Evolutionary conservation across 768 basidiomycete genomes (phyloP).

Genomic region (Russula earlei): DNA sequence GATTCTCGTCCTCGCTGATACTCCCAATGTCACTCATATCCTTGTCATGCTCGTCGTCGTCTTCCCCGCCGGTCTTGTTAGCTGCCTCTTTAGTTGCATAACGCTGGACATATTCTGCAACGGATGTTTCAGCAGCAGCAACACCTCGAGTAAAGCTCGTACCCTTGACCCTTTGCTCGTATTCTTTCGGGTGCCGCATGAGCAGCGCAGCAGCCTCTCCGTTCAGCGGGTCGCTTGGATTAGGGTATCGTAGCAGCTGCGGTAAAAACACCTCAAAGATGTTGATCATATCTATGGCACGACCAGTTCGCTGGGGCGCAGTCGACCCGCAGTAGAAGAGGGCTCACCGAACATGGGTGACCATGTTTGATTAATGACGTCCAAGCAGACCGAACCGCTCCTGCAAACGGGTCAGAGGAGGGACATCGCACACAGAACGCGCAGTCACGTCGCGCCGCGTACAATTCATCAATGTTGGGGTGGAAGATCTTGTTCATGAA

Average conservation of each 20-base stretch:
- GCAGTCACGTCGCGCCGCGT: constrained; percentile 21
- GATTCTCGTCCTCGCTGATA: constrained; percentile 62
- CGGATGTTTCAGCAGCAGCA: not conserved
- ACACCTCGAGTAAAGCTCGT: constrained; percentile 18
- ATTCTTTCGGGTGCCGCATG: constrained; percentile 95
- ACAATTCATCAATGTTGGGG: constrained; percentile 99
- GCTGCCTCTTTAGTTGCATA: constrained; percentile 88
- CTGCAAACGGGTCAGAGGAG: constrained; percentile 34
- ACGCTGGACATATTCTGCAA: constrained; percentile 87
- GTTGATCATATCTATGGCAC: constrained; percentile 85
- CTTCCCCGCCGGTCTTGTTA: constrained; percentile 61
- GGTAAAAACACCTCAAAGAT: constrained; percentile 98
- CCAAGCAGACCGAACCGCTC: constrained; percentile 95
- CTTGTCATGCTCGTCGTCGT: constrained; percentile 63
- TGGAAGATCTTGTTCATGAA: constrained; percentile 99
- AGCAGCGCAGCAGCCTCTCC: constrained; percentile 96
- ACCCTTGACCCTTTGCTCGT: constrained; percentile 92
- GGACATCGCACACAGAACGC: constrained; percentile 12
- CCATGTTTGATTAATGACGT: constrained; percentile 99
- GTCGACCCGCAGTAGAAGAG: constrained; percentile 9
- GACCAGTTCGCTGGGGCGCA: not conserved
- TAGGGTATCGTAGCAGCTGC: constrained; percentile 93
- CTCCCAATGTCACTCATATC: constrained; percentile 85
- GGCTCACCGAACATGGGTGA: constrained; percentile 96
- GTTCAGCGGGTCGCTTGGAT: constrained; percentile 95